phyloP scores from a whole-genome alignment of 495 filamentous ascomycete genomes.

The Ascodesmis nigricans region DNA sequence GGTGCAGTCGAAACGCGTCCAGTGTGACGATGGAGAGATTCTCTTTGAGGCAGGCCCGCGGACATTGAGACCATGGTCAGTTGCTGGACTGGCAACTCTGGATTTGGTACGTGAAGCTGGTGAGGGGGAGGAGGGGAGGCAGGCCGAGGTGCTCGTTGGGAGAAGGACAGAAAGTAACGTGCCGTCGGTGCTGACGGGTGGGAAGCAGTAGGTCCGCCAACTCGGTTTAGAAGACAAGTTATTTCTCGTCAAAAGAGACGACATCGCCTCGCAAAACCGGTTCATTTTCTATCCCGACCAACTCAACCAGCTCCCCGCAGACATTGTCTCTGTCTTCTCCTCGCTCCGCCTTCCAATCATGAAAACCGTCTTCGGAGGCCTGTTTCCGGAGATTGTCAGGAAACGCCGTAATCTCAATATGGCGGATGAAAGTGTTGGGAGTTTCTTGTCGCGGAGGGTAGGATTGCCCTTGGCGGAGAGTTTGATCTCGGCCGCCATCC shows the following conservation, averaged over 20 bases:
- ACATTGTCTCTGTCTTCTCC: slow-evolving; percentile 19
- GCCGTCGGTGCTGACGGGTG: too few species aligned
- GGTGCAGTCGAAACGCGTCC: slow-evolving; percentile 46
- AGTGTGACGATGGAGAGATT: slow-evolving; percentile 31
- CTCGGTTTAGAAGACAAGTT: slow-evolving; percentile 41
- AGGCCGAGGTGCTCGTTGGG: too few species aligned
- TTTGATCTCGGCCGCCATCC: slow-evolving; percentile 50
- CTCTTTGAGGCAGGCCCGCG: slow-evolving; percentile 73
- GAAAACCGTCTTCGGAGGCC: slow-evolving; percentile 25
- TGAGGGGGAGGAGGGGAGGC: too few species aligned
- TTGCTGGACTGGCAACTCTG: slow-evolving; percentile 29
- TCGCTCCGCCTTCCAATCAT: slow-evolving; percentile 45
- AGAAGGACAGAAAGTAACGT: too few species aligned
- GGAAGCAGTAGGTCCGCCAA: slow-evolving; percentile 39
- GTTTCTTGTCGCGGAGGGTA: slow-evolving; percentile 39
- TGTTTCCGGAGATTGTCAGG: slow-evolving; percentile 25
- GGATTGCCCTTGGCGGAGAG: slow-evolving; percentile 43
- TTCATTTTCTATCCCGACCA: slow-evolving; percentile 86
- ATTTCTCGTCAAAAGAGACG: slow-evolving; percentile 30
- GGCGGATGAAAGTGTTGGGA: slow-evolving; percentile 49
- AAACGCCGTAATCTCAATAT: slow-evolving; percentile 15
- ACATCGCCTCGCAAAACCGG: slow-evolving; percentile 36
- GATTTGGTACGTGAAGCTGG: slow-evolving; percentile 36
- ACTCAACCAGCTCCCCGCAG: slow-evolving; percentile 46
- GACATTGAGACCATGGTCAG: slow-evolving; percentile 38